phyloP scores from a whole-genome alignment of 495 filamentous ascomycete genomes.

The Penicillium crystallinum region DNA sequence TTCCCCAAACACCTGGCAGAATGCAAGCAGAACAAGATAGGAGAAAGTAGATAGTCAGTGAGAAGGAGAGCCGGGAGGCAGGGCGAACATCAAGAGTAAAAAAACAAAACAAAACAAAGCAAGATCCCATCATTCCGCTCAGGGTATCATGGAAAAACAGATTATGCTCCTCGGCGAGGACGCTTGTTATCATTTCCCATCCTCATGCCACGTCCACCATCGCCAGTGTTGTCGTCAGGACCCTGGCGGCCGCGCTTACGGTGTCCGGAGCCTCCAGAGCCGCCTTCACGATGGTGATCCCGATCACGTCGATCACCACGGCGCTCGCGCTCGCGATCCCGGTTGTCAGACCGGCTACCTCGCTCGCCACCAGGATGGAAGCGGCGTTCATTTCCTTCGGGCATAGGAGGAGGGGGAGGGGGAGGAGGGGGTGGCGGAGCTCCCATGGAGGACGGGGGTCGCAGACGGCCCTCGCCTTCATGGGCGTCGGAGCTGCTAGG shows the following conservation, averaged over 20 bases:
- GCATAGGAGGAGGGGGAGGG: conserved; percentile 29
- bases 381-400: conserved; percentile 35
- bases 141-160: neutral
- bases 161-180: conserved; percentile 39
- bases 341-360: conserved; percentile 25
- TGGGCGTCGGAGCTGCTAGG: conserved; percentile 11
- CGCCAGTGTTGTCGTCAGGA: conserved; percentile 26
- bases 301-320: conserved; percentile 40
- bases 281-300: conserved; percentile 30
- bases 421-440: conserved; percentile 31
- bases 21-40: conserved; percentile 15
- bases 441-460: conserved; percentile 35
- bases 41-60: conserved; percentile 4
- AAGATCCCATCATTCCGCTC: neutral
- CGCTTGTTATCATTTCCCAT: conserved; percentile 43
- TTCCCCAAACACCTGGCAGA: conserved; percentile 20
- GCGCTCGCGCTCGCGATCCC: conserved; percentile 39
- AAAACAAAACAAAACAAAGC: neutral
- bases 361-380: conserved; percentile 35
- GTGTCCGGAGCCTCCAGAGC: conserved; percentile 26
- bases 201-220: conserved; percentile 33
- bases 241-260: conserved; percentile 41
- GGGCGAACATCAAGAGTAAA: conserved; percentile 2
- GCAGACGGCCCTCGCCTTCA: conserved; percentile 38
- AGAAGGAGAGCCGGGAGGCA: conserved; percentile 7